Base-by-base conservation (phyloP, 2,329 filamentous ascomycete genomes). In the Aspergillus sp. region DNA sequence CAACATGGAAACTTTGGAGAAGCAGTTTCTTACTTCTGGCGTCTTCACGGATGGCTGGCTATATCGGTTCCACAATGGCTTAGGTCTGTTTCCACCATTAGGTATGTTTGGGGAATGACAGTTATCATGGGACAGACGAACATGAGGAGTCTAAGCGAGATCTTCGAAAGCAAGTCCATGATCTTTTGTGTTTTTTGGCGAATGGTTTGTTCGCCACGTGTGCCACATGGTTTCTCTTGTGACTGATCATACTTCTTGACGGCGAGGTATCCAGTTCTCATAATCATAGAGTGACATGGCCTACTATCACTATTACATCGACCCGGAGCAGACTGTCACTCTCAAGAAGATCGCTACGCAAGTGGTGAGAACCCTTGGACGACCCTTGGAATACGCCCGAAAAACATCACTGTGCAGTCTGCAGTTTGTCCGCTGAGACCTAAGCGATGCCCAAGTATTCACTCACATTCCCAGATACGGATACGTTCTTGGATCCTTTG, bases 141-240 rank as follows among this genome's bases (percentile, higher is more conserved):
- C 4, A 3, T 9, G 3, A 17, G 6, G 35, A 38, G 14, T 4
- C 13, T 38, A 42, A 17, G 19, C 40, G 40, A 19, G 16, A 8
- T 22, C 16, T 24, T 19, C 5, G 38, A 41, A 16, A 41, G 38
- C 38, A 41, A 20, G 4, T 41, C 24, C n/a, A 33, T 13, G 26
- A 33, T n/a, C 16, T 8, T 16, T 35, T 22, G 44, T 35, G 16
- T 14, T 32, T 46, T 35, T 19, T 17, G n/a, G 32, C 24, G 32
- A 46, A 19, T 46, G 32, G 26, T 22, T 19, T 16, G 44, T 16
- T 32, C 11, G 30, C 16, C 26, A 46, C n/a, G 24, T 35, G 26
- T 26, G 32, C 44, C 44, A 46, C 24, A 17, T 46, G 44, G 26
- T 46, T 35, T 46, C 30, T 35, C 19, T 46, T 35, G 26, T 46